These are phyloP conservation scores for Penicillium maclennaniae DNA, from an alignment of 495 filamentous ascomycete genomes.

Conservation along the genomic window DNA sequence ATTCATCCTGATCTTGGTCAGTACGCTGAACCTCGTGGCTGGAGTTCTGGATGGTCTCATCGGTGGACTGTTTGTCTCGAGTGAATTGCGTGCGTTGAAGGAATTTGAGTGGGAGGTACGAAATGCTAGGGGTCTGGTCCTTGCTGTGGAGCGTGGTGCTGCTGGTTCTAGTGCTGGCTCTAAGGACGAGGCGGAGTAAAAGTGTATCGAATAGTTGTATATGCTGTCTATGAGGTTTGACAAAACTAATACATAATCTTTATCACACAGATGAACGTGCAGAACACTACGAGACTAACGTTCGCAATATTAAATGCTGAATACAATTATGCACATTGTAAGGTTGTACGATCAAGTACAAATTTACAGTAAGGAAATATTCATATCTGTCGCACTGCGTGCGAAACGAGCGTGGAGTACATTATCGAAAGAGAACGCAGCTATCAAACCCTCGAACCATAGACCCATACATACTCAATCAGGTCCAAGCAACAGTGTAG, in stretches of 20 bases:
- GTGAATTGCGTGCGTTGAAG: constrained; percentile 76
- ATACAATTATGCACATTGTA: too few species aligned
- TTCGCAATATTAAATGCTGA: too few species aligned
- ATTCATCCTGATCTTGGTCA: constrained; percentile 76
- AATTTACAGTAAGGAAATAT: not conserved
- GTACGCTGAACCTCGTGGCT: constrained; percentile 67
- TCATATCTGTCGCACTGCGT: constrained; percentile 5
- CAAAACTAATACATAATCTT: not conserved
- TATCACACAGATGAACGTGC: not conserved
- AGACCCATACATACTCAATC: not conserved
- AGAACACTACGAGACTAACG: too few species aligned
- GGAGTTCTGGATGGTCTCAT: constrained; percentile 82
- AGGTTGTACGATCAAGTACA: not conserved
- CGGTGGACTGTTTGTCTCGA: constrained; percentile 77
- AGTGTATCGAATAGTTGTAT: not conserved
- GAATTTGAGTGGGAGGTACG: constrained; percentile 94
- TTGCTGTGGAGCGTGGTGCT: constrained; percentile 14
- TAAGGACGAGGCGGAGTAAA: not conserved
- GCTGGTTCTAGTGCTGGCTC: not conserved
- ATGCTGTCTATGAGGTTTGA: not conserved
- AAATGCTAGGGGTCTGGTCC: constrained; percentile 53
- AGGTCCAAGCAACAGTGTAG: not conserved
- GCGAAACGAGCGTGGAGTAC: constrained; percentile 22
- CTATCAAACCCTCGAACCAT: constrained; percentile 5
- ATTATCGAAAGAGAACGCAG: constrained; percentile 12